Base-by-base conservation (phyloP, 257 asterid species). In the Rauvolfia tetraphylla region DNA sequence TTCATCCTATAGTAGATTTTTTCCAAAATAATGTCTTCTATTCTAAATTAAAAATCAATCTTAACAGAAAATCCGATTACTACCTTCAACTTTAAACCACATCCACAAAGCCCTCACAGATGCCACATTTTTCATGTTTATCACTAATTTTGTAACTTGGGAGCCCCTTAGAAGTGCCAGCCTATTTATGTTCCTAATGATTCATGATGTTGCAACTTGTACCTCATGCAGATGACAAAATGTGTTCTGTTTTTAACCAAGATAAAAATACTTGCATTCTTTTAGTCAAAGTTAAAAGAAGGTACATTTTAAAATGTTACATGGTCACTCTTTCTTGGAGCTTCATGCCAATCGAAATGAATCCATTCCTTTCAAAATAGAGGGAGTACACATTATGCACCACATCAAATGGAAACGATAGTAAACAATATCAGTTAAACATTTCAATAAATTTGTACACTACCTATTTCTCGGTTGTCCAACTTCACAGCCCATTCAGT, bases 391-490 rank as follows among this genome's bases (percentile, higher is more conserved):
- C 1, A 8, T 34, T 36, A 12, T 29, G 22, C 70, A 65, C 46
- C 70, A 33, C 46, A 18, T 17, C 70, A 34, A 63, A 7, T 29
- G 68, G 9, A 31, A 65, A 66, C 7, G 46, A 63, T n/a, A 36
- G 8, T 66, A 34, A 20, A 49, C 39, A 22, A 67, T 42, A 38
- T 22, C 13, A 65, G 22, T 29, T 67, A 4, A 44, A n/a, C n/a
- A n/a, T n/a, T n/a, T n/a, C n/a, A n/a, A 36, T 34, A 22, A 25
- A n/a, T 67, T 67, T 67, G 51, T 10, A 20, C 17, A 7, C 81
- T 88, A 91, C 99, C 99, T 80, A 92, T 65, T 87, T 92, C 94
- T 70, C 91, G 84, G 81, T 90, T 88, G 78, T 86, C 78, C 88
- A 90, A 44, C 86, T 88, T 91, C 68, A 76, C 69, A 76, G 88